phyloP scores from a whole-genome alignment of 768 basidiomycete genomes.

The Hericium rajendrae region DNA sequence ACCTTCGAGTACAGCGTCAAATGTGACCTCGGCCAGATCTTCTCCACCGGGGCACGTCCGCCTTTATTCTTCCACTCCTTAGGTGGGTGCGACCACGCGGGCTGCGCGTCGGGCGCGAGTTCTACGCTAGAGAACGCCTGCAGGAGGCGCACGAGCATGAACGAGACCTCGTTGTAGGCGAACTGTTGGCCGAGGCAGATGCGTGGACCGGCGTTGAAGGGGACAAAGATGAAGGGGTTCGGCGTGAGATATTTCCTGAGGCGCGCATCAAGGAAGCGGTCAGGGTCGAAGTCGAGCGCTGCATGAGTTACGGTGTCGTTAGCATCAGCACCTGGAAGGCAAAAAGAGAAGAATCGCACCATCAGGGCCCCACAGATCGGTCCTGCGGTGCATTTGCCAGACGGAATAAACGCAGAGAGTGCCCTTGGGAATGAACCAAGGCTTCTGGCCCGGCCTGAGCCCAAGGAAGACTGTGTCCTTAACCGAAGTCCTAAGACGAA shows the following conservation, averaged over 20 bases:
- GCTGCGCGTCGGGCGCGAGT: conserved; percentile 12
- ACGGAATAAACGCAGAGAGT: conserved; percentile 8
- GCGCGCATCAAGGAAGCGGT: conserved; percentile 51
- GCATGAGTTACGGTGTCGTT: not conserved
- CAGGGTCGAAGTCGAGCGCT: conserved; percentile 60
- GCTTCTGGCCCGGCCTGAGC: not conserved
- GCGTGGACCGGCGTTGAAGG: conserved; percentile 58
- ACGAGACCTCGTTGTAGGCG: conserved; percentile 43
- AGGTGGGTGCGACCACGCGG: conserved; percentile 6
- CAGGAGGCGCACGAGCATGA: conserved; percentile 41
- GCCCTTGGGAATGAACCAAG: not conserved
- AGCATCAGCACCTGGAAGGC: not conserved
- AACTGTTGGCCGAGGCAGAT: conserved; percentile 52
- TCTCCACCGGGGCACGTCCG: conserved; percentile 1
- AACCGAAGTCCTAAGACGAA: not conserved
- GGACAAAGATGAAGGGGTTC: conserved; percentile 59
- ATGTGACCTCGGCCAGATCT: conserved; percentile 8
- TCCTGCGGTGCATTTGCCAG: conserved; percentile 27
- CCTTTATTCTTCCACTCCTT: not conserved
- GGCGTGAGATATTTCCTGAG: conserved; percentile 41
- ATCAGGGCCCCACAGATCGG: conserved; percentile 49
- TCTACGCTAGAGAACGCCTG: conserved; percentile 33
- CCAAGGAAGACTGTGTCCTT: not conserved
- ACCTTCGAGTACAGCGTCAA: not conserved
- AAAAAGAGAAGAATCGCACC: conserved; percentile 11